These are phyloP conservation scores for Cnidoscolus chayamansa DNA, from an alignment of 441 rosid genomes.

Conservation along the genomic window DNA sequence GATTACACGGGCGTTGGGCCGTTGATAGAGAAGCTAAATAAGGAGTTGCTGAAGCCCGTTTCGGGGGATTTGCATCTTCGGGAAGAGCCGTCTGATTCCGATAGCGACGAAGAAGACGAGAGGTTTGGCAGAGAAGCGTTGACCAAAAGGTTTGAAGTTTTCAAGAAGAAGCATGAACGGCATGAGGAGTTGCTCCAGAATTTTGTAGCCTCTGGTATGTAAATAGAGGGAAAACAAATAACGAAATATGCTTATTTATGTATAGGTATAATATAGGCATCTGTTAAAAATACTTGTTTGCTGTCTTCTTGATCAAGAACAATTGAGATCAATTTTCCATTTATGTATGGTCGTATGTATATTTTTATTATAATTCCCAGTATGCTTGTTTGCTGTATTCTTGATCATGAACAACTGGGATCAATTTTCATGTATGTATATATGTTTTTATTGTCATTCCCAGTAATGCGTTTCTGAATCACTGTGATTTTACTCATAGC, in stretches of 20 bases:
- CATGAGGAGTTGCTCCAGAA: conserved; percentile 57
- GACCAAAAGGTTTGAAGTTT: conserved; percentile 32
- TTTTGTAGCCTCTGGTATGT: conserved; percentile 50
- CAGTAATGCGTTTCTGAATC: no score
- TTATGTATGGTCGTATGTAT: no score
- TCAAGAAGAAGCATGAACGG: conserved; percentile 54
- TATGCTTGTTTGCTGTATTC: no score
- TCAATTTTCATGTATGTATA: background rate
- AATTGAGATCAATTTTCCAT: background rate
- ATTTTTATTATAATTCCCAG: background rate
- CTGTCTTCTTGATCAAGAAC: no score
- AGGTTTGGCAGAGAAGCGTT: conserved; percentile 36
- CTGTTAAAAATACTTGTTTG: no score
- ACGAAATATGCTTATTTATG: no score
- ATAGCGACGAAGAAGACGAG: conserved; percentile 64
- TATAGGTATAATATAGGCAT: no score
- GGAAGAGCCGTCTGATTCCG: conserved; percentile 76
- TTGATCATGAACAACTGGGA: no score
- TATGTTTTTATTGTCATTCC: background rate
- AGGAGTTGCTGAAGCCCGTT: conserved; percentile 42
- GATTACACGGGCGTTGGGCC: conserved; percentile 74
- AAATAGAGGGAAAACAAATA: background rate
- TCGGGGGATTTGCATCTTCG: conserved; percentile 28
- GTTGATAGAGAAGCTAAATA: conserved; percentile 69
- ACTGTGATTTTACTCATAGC: no score